Evolutionary conservation across 345 rosid genomes (phyloP).

Genomic region (Salix arbutifolia): DNA sequence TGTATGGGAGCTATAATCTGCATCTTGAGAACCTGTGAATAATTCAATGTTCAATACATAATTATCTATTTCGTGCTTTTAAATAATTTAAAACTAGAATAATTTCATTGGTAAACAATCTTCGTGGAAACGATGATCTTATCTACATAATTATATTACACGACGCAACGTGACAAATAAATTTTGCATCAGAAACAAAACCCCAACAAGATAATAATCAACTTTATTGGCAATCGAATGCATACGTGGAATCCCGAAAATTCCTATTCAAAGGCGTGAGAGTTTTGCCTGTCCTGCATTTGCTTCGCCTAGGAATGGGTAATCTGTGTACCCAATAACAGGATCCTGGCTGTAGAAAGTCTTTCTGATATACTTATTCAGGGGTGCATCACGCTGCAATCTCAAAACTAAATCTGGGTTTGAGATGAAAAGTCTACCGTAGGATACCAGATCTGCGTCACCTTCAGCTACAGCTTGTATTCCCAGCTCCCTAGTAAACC

Average conservation of each 20-base stretch:
- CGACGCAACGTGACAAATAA: no score
- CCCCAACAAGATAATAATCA: not conserved
- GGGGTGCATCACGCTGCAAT: conserved; percentile 47
- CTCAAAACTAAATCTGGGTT: conserved; percentile 75
- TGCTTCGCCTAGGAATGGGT: conserved; percentile 37
- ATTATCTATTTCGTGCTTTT: no score
- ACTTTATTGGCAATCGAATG: not conserved
- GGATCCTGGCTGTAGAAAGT: conserved; percentile 74
- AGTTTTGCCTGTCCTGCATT: not conserved
- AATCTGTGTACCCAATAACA: conserved; percentile 73
- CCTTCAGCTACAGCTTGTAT: conserved; percentile 58
- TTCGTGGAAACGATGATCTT: no score
- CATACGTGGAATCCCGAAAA: not conserved
- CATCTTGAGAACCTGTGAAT: no score
- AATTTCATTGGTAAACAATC: no score
- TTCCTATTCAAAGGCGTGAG: conserved; percentile 29
- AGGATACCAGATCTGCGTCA: conserved; percentile 73
- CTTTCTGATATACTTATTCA: conserved; percentile 57
- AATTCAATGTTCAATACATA: no score
- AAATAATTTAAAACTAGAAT: no score
- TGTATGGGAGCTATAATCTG: no score
- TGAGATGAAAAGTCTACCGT: conserved; percentile 73
- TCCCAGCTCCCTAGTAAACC: conserved; percentile 67
- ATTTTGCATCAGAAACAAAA: not conserved
- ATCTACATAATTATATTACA: no score